Percentiles rank a stretch among this genome's conserved stretches.
Evolutionary conservation across 106 monocot species (phyloP).

Genomic region (Apostasia shenzhenica): DNA sequence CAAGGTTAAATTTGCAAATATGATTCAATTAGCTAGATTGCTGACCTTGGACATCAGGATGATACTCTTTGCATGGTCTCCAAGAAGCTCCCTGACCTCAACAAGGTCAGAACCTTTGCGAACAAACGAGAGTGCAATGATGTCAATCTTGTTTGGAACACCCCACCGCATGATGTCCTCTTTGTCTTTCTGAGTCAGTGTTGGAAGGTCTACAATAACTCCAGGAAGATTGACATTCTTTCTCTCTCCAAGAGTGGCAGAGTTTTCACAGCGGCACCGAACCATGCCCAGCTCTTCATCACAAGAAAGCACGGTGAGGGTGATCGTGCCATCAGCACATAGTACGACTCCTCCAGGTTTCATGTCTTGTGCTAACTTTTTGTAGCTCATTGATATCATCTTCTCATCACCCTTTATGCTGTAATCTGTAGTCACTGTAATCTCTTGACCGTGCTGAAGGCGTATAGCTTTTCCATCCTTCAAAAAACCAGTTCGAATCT

Average conservation of each 20-base stretch:
- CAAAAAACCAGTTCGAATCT: slow-evolving; percentile 57
- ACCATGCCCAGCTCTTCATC: slow-evolving; percentile 30
- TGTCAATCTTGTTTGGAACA: slow-evolving; percentile 57
- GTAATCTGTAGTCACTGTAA: slow-evolving; percentile 57
- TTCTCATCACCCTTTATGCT: slow-evolving; percentile 44
- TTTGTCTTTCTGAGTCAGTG: slow-evolving; percentile 53
- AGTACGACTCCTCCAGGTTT: slow-evolving; percentile 32
- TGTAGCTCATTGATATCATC: slow-evolving; percentile 61
- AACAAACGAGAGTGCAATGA: slow-evolving; percentile 58
- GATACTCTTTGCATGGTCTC: slow-evolving; percentile 47
- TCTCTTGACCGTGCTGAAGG: slow-evolving; percentile 38
- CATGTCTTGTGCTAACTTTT: slow-evolving; percentile 40
- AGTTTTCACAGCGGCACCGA: slow-evolving; percentile 51
- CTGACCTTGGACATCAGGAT: slow-evolving; percentile 62
- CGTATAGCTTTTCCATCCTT: slow-evolving; percentile 50
- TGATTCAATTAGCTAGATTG: background rate
- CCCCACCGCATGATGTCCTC: slow-evolving; percentile 62
- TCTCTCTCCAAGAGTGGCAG: slow-evolving; percentile 51
- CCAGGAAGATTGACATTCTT: slow-evolving; percentile 72
- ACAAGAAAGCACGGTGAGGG: slow-evolving; percentile 43
- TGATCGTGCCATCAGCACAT: slow-evolving; percentile 56
- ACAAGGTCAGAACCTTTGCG: slow-evolving; percentile 57
- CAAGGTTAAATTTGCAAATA: background rate
- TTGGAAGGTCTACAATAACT: slow-evolving; percentile 54
- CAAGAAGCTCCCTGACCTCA: slow-evolving; percentile 41